Percentiles rank a stretch among this genome's conserved stretches.
These are phyloP conservation scores for Rusavskia elegans DNA, from an alignment of 495 filamentous ascomycete species.

Conservation along the genomic window DNA sequence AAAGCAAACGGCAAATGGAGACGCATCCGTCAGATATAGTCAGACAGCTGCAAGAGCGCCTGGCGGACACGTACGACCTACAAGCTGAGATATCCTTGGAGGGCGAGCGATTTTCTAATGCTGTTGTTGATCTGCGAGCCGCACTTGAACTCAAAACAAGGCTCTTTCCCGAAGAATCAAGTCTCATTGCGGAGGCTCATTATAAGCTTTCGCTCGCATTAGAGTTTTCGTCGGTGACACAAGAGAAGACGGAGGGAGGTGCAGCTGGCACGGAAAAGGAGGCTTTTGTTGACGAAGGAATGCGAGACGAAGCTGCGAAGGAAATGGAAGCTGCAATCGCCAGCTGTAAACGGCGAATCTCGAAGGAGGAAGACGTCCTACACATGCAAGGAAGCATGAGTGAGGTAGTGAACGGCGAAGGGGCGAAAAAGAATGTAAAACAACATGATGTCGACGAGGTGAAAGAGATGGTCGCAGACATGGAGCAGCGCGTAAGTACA, in stretches of 20 bases:
- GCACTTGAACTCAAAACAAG: constrained; percentile 59
- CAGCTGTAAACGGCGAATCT: constrained; percentile 59
- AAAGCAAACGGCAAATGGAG: constrained; percentile 33
- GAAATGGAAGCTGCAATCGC: constrained; percentile 74
- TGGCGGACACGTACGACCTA: constrained; percentile 82
- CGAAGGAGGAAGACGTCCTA: constrained; percentile 53
- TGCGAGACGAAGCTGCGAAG: constrained; percentile 58
- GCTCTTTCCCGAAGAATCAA: constrained; percentile 63
- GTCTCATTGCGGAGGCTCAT: constrained; percentile 79
- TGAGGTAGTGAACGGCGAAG: constrained; percentile 19
- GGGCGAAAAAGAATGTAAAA: constrained; percentile 33
- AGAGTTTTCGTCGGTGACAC: constrained; percentile 76
- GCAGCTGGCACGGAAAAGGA: constrained; percentile 18
- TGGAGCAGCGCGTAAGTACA: constrained; percentile 60
- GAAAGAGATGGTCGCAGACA: constrained; percentile 72
- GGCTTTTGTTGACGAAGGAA: constrained; percentile 39
- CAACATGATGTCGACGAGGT: constrained; percentile 61
- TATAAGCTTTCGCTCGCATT: constrained; percentile 91
- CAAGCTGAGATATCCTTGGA: constrained; percentile 90
- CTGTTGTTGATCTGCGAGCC: constrained; percentile 62
- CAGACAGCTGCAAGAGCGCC: constrained; percentile 58
- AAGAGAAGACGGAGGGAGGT: constrained; percentile 33
- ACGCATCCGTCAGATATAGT: constrained; percentile 28
- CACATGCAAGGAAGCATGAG: constrained; percentile 31
- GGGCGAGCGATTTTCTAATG: constrained; percentile 73